Percentiles rank a stretch among this genome's conserved stretches.
Conservation (phyloP, 805 yeast genomes). For the Groenewaldozyma salmanticensis region DNA sequence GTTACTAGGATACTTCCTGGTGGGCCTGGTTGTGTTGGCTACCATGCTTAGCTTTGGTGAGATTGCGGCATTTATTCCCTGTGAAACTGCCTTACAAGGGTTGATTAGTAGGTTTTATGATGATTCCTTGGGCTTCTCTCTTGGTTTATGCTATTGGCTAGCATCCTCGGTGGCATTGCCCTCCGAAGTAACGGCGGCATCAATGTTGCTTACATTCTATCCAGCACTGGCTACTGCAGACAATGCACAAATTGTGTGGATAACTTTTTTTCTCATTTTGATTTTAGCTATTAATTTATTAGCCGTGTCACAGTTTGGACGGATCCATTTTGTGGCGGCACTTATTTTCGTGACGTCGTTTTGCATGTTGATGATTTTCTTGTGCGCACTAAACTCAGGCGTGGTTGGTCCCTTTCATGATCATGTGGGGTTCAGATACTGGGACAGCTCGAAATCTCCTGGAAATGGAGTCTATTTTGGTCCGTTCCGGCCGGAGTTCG, state of each 20-base stretch:
- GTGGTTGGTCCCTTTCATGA: slow-evolving; percentile 36
- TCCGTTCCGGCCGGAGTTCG: slow-evolving; percentile 47
- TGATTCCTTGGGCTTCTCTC: slow-evolving; percentile 50
- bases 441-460: slow-evolving; percentile 49
- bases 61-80: slow-evolving; percentile 69
- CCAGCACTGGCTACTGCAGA: slow-evolving; percentile 40
- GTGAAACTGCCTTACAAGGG: slow-evolving; percentile 72
- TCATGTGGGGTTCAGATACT: slow-evolving; percentile 56
- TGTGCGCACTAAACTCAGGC: slow-evolving; percentile 58
- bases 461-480: slow-evolving; percentile 52
- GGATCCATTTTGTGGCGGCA: slow-evolving; percentile 56
- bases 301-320: slow-evolving; percentile 67
- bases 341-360: slow-evolving; percentile 46
- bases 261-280: slow-evolving; percentile 44
- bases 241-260: slow-evolving; percentile 54
- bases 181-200: slow-evolving; percentile 71
- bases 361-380: slow-evolving; percentile 40
- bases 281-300: slow-evolving; percentile 45
- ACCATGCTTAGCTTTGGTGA: slow-evolving; percentile 72
- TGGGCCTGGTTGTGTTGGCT: slow-evolving; percentile 57
- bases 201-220: slow-evolving; percentile 65
- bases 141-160: slow-evolving; percentile 67
- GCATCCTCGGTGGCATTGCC: slow-evolving; percentile 67
- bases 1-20: slow-evolving; percentile 51
- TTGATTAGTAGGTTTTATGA: slow-evolving; percentile 60